Evolutionary conservation across 805 yeast genomes (phyloP).

Genomic region (Spathaspora girioi): DNA sequence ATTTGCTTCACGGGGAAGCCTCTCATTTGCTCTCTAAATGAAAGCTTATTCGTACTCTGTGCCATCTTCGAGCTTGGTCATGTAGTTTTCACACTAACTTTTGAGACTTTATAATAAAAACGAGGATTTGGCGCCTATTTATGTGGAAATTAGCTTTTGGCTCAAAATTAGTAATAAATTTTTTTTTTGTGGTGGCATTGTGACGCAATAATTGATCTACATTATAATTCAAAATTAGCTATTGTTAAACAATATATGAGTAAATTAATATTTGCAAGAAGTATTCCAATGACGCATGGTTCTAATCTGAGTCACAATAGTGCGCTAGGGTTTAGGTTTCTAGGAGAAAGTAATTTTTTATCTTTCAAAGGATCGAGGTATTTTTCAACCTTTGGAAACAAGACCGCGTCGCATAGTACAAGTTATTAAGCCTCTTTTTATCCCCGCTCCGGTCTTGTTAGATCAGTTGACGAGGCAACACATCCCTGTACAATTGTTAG

Average conservation of each 20-base stretch:
- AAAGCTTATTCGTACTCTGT: conserved; percentile 5
- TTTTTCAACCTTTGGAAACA: neutral
- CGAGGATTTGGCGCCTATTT: neutral
- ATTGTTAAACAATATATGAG: neutral
- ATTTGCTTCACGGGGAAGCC: conserved; percentile 57
- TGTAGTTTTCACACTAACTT: neutral
- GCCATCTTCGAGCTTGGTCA: neutral
- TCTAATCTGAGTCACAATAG: neutral
- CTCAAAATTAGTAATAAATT: too few species aligned
- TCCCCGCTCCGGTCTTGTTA: neutral
- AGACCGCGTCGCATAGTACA: neutral
- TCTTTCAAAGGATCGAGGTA: neutral
- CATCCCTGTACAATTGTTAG: neutral
- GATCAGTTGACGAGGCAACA: neutral
- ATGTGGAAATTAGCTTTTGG: neutral
- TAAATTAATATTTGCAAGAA: too few species aligned
- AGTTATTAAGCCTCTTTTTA: neutral
- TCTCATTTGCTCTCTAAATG: conserved; percentile 46
- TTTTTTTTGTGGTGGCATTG: neutral
- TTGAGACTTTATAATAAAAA: neutral
- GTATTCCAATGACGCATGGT: neutral
- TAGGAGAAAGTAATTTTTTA: neutral
- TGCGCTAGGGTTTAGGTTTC: neutral
- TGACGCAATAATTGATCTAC: neutral
- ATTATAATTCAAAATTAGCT: neutral